These are phyloP conservation scores for Stygiomarasmius scandens DNA, from an alignment of 1,284 basidiomycete species.

Conservation along the genomic window DNA sequence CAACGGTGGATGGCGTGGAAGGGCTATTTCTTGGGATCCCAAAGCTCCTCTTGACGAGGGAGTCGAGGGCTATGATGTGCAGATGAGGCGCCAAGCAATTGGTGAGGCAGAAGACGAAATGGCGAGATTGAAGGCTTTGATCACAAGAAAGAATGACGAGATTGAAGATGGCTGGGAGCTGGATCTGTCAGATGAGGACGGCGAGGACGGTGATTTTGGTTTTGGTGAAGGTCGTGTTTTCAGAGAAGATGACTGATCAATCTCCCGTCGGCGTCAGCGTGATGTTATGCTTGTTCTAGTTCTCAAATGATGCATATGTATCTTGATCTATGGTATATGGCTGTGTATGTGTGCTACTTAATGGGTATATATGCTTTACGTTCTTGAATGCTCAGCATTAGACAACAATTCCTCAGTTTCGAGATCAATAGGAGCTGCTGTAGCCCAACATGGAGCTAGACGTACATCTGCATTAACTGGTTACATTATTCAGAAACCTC, in stretches of 20 bases:
- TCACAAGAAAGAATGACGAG: constrained; percentile 15
- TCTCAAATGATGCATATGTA: too few species aligned
- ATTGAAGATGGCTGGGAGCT: constrained; percentile 14
- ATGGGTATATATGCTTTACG: too few species aligned
- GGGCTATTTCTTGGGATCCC: constrained; percentile 39
- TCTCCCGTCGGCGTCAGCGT: background rate
- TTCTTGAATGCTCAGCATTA: too few species aligned
- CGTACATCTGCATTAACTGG: too few species aligned
- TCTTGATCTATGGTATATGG: too few species aligned
- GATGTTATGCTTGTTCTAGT: background rate
- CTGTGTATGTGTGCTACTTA: too few species aligned
- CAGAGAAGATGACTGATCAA: constrained; percentile 16
- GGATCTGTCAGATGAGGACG: constrained; percentile 11
- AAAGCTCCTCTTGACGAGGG: constrained; percentile 1
- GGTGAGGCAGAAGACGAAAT: constrained; percentile 14
- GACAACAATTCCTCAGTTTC: too few species aligned
- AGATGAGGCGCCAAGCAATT: constrained; percentile 5
- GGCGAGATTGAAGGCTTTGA: constrained; percentile 13
- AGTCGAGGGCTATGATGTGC: background rate
- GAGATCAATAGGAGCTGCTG: too few species aligned
- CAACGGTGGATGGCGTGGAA: constrained; percentile 42
- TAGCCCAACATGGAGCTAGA: too few species aligned
- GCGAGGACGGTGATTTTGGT: constrained; percentile 7
- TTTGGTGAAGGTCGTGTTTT: constrained; percentile 16
- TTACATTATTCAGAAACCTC: too few species aligned